Evolutionary conservation across 2,329 filamentous ascomycete species (phyloP).

Genomic region (Bertia moriformis): DNA sequence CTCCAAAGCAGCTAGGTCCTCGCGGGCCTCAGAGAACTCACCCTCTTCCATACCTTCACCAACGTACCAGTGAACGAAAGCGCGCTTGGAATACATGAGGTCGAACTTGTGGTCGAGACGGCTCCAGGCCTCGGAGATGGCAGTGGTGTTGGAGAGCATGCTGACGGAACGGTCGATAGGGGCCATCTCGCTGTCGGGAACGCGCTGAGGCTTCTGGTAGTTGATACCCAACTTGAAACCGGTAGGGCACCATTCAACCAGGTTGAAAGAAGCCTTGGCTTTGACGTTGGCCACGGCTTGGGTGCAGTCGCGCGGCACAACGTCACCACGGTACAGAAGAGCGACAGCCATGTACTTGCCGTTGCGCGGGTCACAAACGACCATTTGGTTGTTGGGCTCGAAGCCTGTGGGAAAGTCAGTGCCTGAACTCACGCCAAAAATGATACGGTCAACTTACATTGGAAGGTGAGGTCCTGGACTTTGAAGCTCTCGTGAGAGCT

Average conservation of each 20-base stretch:
- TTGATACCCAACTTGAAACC: conserved; percentile 67
- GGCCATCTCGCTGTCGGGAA: conserved; percentile 47
- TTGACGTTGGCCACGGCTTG: conserved; percentile 53
- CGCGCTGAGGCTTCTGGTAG: conserved; percentile 52
- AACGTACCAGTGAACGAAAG: conserved; percentile 68
- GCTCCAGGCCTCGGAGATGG: conserved; percentile 61
- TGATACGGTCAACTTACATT: conserved; percentile 34
- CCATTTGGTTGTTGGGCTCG: conserved; percentile 69
- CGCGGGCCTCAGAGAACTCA: conserved; percentile 75
- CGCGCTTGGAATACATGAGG: conserved; percentile 66
- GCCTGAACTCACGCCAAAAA: background rate
- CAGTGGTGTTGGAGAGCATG: conserved; percentile 64
- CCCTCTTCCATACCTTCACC: conserved; percentile 88
- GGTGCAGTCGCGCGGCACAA: conserved; percentile 56
- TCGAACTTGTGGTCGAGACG: conserved; percentile 63
- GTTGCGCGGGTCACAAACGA: conserved; percentile 59
- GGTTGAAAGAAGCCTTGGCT: conserved; percentile 58
- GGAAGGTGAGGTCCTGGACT: conserved; percentile 62
- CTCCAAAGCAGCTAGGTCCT: conserved; percentile 73
- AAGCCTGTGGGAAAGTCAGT: conserved; percentile 32
- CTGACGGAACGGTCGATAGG: conserved; percentile 49
- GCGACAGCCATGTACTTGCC: conserved; percentile 67
- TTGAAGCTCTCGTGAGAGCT: conserved; percentile 80
- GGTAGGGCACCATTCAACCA: conserved; percentile 64
- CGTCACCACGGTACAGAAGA: conserved; percentile 58